Conservation (phyloP, 2,329 filamentous ascomycete genomes). For the Teratosphaeria nubilosa region DNA sequence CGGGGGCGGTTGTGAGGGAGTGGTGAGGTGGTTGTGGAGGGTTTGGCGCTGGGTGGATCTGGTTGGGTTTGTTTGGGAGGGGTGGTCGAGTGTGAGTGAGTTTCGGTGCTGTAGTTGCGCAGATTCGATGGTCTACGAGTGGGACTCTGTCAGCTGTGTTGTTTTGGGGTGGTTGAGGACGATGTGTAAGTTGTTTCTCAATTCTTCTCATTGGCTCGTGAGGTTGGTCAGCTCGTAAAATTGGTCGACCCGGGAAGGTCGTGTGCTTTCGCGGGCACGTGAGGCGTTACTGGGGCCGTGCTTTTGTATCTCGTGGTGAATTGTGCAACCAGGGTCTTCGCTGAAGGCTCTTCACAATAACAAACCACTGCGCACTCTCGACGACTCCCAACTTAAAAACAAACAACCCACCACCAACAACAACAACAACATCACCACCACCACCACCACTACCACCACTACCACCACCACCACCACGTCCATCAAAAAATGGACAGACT, state of each 20-base stretch:
- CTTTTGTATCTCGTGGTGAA: background rate
- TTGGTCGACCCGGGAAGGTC: background rate
- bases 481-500: background rate
- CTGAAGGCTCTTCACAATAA: too few relatives aligned
- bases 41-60: too few relatives aligned
- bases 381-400: background rate
- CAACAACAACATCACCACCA: background rate
- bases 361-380: too few relatives aligned
- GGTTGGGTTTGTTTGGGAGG: background rate
- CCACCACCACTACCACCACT: background rate
- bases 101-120: background rate
- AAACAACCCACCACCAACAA: background rate
- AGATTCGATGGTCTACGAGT: background rate
- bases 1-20: too few relatives aligned
- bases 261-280: background rate
- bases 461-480: background rate
- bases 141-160: background rate
- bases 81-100: background rate
- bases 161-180: background rate
- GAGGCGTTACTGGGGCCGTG: background rate
- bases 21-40: background rate
- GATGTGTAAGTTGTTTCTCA: background rate
- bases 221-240: background rate
- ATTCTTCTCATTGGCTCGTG: background rate
- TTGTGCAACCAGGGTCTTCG: too few relatives aligned